Base-by-base conservation (phyloP, 257 asterid species). In the Voacanga thouarsii region DNA sequence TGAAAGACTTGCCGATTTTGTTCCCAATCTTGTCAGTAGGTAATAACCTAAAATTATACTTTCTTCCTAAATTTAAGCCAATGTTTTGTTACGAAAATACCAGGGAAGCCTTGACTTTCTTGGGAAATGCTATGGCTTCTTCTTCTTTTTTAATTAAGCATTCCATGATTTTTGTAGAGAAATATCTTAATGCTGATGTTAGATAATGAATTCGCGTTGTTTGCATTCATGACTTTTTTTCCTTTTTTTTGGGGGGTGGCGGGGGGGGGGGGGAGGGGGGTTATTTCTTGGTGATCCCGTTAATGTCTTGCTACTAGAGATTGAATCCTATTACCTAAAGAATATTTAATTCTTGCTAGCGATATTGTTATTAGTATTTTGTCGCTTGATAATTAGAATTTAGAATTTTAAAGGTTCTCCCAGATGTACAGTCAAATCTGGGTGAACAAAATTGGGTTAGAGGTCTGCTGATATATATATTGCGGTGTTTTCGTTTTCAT, bases 21-120 rank as follows among this genome's bases (percentile, higher is more conserved):
- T 94, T 79, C 97, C 99, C 30, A 94, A 94, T 91, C 97, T 94
- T 59, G 94, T 94, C 57, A 85, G 84, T 86, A 91, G 99, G 99
- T 94, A 72, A 64, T 21, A 6, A 19, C 19, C 41, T 8, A 12
- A 33, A 2, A 9, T 41, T 44, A 57, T 21, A 26, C 10, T 37
- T 18, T 74, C 75, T 57, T 71, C 5, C 55, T 21, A 39, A 50
- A 21, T 37, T 51, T 15, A 33, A 33, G 37, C 37, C 45, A 44
- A 3, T 43, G 37, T 66, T 66, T 66, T 67, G 28, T 45, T 69
- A 47, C 18, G 14, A 70, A 5, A 24, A 33, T 33, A 33, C 37
- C 37, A 33, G 37, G 37, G 2, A 2, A 33, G 37, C 37, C 37
- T 33, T 33, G 37, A 33, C 37, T 70, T 70, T 64, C 44, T 33